Conservation (phyloP, 1,139 yeast species). For the Nakaseomyces bracarensis region DNA sequence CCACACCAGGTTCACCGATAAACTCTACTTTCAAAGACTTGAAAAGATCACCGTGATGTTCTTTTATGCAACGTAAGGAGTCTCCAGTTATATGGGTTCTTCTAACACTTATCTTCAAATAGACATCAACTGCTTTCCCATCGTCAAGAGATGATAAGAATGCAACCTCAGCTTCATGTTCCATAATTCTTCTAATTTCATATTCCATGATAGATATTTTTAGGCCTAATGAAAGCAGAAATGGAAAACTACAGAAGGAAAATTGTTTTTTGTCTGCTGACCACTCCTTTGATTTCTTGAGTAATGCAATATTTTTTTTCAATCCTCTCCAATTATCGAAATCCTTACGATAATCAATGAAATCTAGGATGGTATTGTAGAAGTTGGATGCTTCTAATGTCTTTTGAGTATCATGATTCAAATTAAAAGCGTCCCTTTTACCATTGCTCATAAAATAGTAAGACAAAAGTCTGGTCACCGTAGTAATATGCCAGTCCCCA, state of each 20-base stretch:
- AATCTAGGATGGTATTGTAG: conserved; percentile 78
- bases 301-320: not conserved
- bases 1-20: conserved; percentile 81
- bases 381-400: conserved; percentile 45
- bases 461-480: conserved; percentile 54
- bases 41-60: conserved; percentile 49
- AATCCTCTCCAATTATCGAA: conserved; percentile 69
- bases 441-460: conserved; percentile 48
- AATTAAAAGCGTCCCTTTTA: conserved; percentile 13
- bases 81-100: conserved; percentile 64
- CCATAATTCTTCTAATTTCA: conserved; percentile 79
- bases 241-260: conserved; percentile 78
- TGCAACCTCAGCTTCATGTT: conserved; percentile 81
- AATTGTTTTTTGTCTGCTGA: conserved; percentile 24
- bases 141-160: conserved; percentile 66
- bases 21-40: conserved; percentile 74
- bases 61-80: conserved; percentile 58
- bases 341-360: conserved; percentile 64
- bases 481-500: conserved; percentile 69
- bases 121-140: conserved; percentile 53
- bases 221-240: conserved; percentile 69
- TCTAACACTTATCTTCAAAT: conserved; percentile 59
- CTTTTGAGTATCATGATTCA: conserved; percentile 18
- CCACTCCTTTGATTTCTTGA: conserved; percentile 5
- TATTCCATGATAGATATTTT: conserved; percentile 74